phyloP scores from a whole-genome alignment of 176 grass and related monocot species.

The Cymbopogon citratus region DNA sequence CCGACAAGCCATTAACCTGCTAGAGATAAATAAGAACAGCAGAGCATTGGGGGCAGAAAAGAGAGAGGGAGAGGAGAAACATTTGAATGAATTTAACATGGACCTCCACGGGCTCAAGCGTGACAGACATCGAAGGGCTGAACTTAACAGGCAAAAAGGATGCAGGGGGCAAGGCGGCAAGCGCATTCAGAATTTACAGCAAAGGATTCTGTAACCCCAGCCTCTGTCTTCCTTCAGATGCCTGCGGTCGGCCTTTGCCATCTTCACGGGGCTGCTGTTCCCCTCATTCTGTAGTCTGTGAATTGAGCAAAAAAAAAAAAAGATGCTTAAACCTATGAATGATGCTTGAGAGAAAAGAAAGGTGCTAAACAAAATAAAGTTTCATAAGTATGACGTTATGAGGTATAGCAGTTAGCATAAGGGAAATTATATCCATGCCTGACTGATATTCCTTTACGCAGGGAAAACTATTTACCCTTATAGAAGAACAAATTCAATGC shows the following conservation, averaged over 20 bases:
- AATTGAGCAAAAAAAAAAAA: not conserved
- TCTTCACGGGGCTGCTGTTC: conserved; percentile 89
- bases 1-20: conserved; percentile 50
- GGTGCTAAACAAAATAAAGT: not conserved
- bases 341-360: not conserved
- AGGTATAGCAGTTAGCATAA: not conserved
- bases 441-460: not conserved
- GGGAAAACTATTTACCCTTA: not conserved
- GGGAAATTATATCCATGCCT: not conserved
- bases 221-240: conserved; percentile 41
- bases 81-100: conserved; percentile 62
- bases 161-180: not conserved
- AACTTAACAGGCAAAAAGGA: conserved; percentile 25
- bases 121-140: conserved; percentile 18
- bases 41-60: conserved; percentile 15
- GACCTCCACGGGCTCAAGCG: conserved; percentile 20
- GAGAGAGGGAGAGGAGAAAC: not conserved
- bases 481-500: not conserved
- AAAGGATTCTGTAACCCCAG: conserved; percentile 65
- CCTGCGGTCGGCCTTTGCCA: conserved; percentile 70
- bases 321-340: not conserved
- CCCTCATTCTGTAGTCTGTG: conserved; percentile 73
- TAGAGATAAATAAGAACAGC: conserved; percentile 52
- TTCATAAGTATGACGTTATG: not conserved
- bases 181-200: conserved; percentile 73